phyloP scores from a whole-genome alignment of 1,284 basidiomycete species.

The Dichomitus squalens region DNA sequence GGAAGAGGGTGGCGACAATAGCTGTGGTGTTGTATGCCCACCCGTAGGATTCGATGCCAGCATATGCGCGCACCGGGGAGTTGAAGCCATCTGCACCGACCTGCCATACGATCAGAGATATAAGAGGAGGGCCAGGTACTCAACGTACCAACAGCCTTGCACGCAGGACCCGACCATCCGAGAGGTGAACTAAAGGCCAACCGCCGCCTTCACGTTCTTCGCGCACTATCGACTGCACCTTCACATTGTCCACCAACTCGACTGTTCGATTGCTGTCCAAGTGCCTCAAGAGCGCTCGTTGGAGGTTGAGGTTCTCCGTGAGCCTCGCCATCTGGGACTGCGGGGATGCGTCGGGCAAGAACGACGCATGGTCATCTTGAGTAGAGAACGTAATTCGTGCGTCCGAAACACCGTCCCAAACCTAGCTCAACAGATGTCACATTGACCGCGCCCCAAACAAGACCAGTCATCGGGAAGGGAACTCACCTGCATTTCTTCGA shows the following conservation, averaged over 20 bases:
- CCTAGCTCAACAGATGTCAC: too few relatives aligned
- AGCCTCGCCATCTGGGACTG: constrained; percentile 66
- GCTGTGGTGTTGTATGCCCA: constrained; percentile 93
- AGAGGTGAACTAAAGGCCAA: constrained; percentile 79
- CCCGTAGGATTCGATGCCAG: constrained; percentile 87
- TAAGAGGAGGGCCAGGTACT: background rate
- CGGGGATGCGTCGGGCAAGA: constrained; percentile 34
- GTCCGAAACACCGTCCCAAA: constrained; percentile 89
- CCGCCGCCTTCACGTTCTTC: constrained; percentile 49
- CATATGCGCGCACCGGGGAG: constrained; percentile 90
- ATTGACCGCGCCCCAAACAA: too few relatives aligned
- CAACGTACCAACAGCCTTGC: constrained; percentile 70
- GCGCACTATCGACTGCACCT: constrained; percentile 62
- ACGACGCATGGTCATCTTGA: constrained; percentile 42
- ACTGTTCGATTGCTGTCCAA: constrained; percentile 49
- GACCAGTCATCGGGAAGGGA: background rate
- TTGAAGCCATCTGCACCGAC: constrained; percentile 96
- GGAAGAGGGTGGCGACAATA: constrained; percentile 87
- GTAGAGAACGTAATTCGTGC: constrained; percentile 76
- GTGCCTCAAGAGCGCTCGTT: constrained; percentile 73
- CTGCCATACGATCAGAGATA: constrained; percentile 39
- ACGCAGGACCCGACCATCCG: constrained; percentile 60
- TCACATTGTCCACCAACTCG: constrained; percentile 64
- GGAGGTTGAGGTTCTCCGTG: constrained; percentile 90
- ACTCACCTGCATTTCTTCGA: constrained; percentile 88